Percentiles rank a stretch among this genome's conserved stretches.
Conservation (phyloP, 768 basidiomycete genomes). For the Kwoniella dejecticola region DNA sequence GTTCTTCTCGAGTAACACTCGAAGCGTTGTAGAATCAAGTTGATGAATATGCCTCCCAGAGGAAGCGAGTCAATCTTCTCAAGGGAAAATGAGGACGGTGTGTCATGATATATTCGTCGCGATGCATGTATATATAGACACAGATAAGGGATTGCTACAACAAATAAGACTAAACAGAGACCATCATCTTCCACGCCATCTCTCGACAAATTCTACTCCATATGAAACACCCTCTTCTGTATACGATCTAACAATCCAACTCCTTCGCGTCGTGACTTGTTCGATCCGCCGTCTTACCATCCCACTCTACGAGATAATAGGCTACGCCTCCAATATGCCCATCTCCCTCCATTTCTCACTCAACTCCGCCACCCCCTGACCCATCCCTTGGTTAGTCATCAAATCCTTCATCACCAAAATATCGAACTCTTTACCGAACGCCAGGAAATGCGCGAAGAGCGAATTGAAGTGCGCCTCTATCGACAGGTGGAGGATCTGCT, state of each 20-base stretch:
- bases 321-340: conserved; percentile 71
- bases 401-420: conserved; percentile 86
- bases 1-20: no score
- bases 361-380: conserved; percentile 69
- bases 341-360: conserved; percentile 90
- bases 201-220: no score
- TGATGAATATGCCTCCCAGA: no score
- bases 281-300: no score
- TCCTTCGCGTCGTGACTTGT: no score
- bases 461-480: conserved; percentile 91
- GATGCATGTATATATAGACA: conserved; percentile 12
- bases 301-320: no score
- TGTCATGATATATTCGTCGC: conserved; percentile 5
- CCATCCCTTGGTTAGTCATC: conserved; percentile 57
- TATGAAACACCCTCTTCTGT: no score
- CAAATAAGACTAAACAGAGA: not conserved
- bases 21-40: no score
- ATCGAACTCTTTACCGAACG: conserved; percentile 92
- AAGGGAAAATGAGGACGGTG: not conserved
- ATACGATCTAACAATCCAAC: no score
- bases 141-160: conserved; percentile 3
- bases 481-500: conserved; percentile 79
- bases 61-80: no score
- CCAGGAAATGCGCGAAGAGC: conserved; percentile 95
- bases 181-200: not conserved